These are phyloP conservation scores for Rhizopogon vinicolor DNA, from an alignment of 768 basidiomycete genomes.

Conservation along the genomic window DNA sequence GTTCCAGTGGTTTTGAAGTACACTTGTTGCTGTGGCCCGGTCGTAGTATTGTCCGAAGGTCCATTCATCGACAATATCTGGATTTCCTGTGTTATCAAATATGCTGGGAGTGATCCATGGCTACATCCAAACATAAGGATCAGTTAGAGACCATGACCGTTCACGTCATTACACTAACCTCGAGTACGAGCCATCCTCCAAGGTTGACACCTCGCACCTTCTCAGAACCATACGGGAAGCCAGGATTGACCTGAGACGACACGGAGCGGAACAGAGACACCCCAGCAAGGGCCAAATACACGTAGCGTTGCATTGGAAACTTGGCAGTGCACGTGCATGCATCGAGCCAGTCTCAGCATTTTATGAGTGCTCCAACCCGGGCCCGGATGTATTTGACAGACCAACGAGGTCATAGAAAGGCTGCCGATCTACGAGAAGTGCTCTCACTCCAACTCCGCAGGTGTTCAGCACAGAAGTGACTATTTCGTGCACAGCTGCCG, in stretches of 20 bases:
- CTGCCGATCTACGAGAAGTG: not conserved
- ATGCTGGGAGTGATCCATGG: conserved; percentile 80
- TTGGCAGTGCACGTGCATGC: not conserved
- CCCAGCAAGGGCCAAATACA: conserved; percentile 18
- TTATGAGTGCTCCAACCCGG: not conserved
- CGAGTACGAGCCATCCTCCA: conserved; percentile 60
- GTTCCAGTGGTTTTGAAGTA: conserved; percentile 67
- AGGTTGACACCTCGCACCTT: conserved; percentile 84
- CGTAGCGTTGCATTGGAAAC: conserved; percentile 1
- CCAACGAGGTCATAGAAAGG: not conserved
- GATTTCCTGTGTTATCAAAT: conserved; percentile 52
- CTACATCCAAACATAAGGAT: conserved; percentile 33
- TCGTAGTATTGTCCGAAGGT: conserved; percentile 68
- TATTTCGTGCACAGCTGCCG: not conserved
- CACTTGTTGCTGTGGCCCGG: conserved; percentile 39
- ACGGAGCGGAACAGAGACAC: conserved; percentile 24
- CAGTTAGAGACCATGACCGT: conserved; percentile 27
- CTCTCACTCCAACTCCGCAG: not conserved
- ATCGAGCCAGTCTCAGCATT: not conserved
- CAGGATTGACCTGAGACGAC: conserved; percentile 34
- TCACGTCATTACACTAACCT: conserved; percentile 28
- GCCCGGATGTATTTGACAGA: not conserved
- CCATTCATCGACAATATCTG: conserved; percentile 68
- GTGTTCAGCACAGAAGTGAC: not conserved
- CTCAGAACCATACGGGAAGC: conserved; percentile 69